Evolutionary conservation across 2,329 filamentous ascomycete genomes (phyloP), one percentile per base, ranked within the genome.

Genomic region (Botrytis squamosa): DNA sequence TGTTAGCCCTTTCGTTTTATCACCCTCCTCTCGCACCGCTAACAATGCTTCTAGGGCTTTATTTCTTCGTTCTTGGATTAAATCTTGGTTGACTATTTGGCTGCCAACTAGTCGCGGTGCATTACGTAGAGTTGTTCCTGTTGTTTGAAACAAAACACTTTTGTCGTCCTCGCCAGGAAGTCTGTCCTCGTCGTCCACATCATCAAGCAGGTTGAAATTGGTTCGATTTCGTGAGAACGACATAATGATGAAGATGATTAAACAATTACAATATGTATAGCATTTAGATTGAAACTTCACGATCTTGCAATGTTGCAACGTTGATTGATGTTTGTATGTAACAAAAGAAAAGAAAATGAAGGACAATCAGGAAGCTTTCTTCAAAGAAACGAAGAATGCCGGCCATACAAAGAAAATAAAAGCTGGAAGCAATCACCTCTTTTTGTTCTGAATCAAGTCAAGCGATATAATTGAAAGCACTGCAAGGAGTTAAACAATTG

Each of bases 351-450:
- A 36, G 36, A 38, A 29, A 59, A 12, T 7, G 38, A n/a, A 18
- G 20, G 42, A 67, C 46, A 67, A 72, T 68, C 49, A 40, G 22
- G 25, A 40, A 44, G 70, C 62, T 29, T 59, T 67, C 36, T 14
- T 57, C 70, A 72, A 72, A 68, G 62, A 72, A 68, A 68, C 38
- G 62, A 72, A 46, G 70, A 72, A 72, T 60, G 52, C 49, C 49
- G 36, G 18, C n/a, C 25, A 57, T 29, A 55, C 22, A 66, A 59
- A 49, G 52, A 60, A 55, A 72, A 33, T 18, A 22, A 59, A 68
- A 57, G 70, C 70, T 67, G 62, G 46, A 60, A 72, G 63, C 70
- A 72, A 57, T 49, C 52, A 72, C 36, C 40, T 72, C 62, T 67
- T 57, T 68, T 36, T 72, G 57, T 42, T n/a, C n/a, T 46, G 20